phyloP scores from a whole-genome alignment of 768 basidiomycete species.

The Boletus eberwhitei region DNA sequence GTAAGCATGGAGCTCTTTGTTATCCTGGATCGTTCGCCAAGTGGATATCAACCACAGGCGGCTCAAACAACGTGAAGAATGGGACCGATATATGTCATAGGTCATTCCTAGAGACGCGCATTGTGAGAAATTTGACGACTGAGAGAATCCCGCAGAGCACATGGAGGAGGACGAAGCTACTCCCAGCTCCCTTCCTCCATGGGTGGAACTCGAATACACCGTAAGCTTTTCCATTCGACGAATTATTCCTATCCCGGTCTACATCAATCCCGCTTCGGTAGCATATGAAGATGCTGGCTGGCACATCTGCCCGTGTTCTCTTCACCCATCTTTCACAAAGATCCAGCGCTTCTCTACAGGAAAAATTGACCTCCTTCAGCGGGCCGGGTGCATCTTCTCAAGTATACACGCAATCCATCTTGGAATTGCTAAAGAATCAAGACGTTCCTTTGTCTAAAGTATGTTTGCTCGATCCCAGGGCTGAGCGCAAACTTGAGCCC shows the following conservation, averaged over 20 bases:
- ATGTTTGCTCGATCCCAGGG: constrained; percentile 94
- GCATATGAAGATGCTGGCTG: constrained; percentile 85
- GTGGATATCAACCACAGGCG: no score
- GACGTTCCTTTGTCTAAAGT: constrained; percentile 53
- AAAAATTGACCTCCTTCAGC: constrained; percentile 12
- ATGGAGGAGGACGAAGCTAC: constrained; percentile 92
- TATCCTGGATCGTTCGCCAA: no score
- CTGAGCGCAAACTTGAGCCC: constrained; percentile 62
- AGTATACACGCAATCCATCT: constrained; percentile 23
- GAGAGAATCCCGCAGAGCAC: constrained; percentile 55
- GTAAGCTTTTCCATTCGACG: constrained; percentile 39
- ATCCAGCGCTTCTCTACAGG: constrained; percentile 54
- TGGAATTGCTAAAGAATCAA: constrained; percentile 13
- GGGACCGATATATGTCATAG: constrained; percentile 56
- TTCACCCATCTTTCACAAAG: constrained; percentile 86
- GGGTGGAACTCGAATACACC: constrained; percentile 92
- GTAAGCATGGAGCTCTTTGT: no score
- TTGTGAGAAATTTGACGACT: neutral
- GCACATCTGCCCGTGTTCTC: constrained; percentile 57
- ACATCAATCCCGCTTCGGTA: constrained; percentile 27
- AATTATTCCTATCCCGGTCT: neutral
- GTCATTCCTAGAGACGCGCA: constrained; percentile 29
- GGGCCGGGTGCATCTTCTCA: constrained; percentile 19
- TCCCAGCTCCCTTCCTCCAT: constrained; percentile 68
- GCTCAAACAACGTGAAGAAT: constrained; percentile 22